Evolutionary conservation across 495 filamentous ascomycete genomes (phyloP), one percentile per base, ranked within the genome.

Genomic region (Penicillium coffeae): DNA sequence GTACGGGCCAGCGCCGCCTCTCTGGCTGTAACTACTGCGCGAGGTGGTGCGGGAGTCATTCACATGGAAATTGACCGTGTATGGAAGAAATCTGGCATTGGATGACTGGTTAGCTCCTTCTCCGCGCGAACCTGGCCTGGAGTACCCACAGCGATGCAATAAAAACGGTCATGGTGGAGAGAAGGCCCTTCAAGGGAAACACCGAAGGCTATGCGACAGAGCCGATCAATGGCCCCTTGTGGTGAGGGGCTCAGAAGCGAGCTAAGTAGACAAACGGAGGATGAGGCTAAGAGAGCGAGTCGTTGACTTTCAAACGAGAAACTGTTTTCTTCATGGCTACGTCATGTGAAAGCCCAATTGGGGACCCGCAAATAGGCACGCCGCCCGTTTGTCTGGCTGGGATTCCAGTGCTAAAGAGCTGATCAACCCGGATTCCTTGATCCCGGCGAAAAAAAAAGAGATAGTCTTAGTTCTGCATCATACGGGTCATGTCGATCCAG

Each of bases 61-160:
- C 27, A 70, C 51, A 44, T 76, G 64, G 54, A 95, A 96, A 60
- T 92, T 83, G 54, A 95, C 74, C 2, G 91, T 96, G 60, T 94
- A 88, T 5, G 91, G 91, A 21, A 95, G 82, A 63, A 94, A 94
- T 36, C 91, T 95, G 55, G 32, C 7, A 3, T 15, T 15, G 38
- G 10, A 14, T 40, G 9, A 21, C 22, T 35, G 12, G 6, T 19
- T 42, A 25, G 34, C 40, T 40, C 22, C n/a, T 50, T 33, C n/a
- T 15, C 34, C 13, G 9, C 15, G 27, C 20, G 42, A 34, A 16
- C 22, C 14, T 25, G 33, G 18, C 8, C 14, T 10, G 7, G 33
- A 30, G 30, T 41, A 77, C 85, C 76, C 78, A 92, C 88, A 92
- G 74, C n/a, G 88, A 89, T 54, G 80, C 86, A 48, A 92, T 80